These are phyloP conservation scores for Clonostachys byssicola DNA, from an alignment of 2,329 filamentous ascomycete genomes.

Conservation along the genomic window DNA sequence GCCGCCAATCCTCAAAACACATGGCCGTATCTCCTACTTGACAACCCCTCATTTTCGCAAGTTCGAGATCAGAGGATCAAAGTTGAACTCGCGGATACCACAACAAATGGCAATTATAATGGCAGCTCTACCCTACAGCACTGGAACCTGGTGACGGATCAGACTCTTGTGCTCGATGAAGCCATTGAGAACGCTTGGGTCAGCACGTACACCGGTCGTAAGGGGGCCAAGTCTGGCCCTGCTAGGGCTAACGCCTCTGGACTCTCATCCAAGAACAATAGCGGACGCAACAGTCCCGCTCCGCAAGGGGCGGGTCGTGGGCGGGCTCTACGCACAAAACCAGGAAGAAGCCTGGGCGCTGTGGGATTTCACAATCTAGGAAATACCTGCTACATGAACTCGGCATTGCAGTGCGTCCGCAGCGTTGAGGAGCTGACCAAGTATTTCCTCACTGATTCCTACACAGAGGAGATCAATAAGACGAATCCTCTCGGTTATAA, in stretches of 20 bases:
- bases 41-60: conserved; percentile 48
- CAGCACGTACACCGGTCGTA: conserved; percentile 34
- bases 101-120: conserved; percentile 72
- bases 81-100: conserved; percentile 53
- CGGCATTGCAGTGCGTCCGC: conserved; percentile 88
- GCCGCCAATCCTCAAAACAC: conserved; percentile 15
- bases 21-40: conserved; percentile 38
- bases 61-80: conserved; percentile 16
- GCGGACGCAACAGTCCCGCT: conserved; percentile 66
- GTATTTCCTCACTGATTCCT: conserved; percentile 77
- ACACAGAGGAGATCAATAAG: conserved; percentile 77
- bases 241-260: conserved; percentile 16
- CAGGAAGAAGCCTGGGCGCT: conserved; percentile 68
- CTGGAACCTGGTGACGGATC: conserved; percentile 65
- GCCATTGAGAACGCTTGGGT: conserved; percentile 58
- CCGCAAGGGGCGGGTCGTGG: conserved; percentile 61
- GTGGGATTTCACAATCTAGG: conserved; percentile 87
- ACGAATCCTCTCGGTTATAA: conserved; percentile 82
- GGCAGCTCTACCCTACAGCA: conserved; percentile 63
- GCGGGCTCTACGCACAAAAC: conserved; percentile 63
- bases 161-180: conserved; percentile 82
- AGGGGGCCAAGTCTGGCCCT: conserved; percentile 8
- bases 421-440: conserved; percentile 90
- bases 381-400: conserved; percentile 99
- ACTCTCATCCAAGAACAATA: conserved; percentile 27